A percentile compares a stretch with the other conserved stretches of the same genome.
Evolutionary conservation across 257 asterid species (phyloP).

Genomic region (Fraxinus americana): DNA sequence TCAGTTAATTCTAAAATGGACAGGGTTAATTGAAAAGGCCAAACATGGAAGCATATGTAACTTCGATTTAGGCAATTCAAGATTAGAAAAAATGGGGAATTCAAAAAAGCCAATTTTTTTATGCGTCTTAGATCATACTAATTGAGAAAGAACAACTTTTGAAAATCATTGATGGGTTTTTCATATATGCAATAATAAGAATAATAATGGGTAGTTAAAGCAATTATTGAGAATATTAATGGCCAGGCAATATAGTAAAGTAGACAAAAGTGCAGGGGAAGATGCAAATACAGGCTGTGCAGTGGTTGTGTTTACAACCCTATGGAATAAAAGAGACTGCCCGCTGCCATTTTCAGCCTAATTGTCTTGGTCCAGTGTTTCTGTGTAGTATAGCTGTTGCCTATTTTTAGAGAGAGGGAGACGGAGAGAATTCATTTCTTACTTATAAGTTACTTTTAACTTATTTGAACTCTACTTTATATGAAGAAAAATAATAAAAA

Average conservation of each 20-base stretch:
- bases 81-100: background rate
- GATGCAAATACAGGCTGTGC: constrained; percentile 42
- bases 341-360: constrained; percentile 16
- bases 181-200: background rate
- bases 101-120: background rate
- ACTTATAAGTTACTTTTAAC: background rate
- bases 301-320: constrained; percentile 34
- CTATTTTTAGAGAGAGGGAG: background rate
- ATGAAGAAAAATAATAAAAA: too few species aligned
- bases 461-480: too few species aligned
- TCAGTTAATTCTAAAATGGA: constrained; percentile 18
- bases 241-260: background rate
- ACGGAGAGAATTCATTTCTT: background rate
- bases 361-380: constrained; percentile 25
- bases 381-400: constrained; percentile 28
- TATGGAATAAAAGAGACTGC: constrained; percentile 23
- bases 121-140: constrained; percentile 21
- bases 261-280: constrained; percentile 5
- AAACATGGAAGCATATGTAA: background rate
- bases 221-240: constrained; percentile 26
- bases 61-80: background rate
- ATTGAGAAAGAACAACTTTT: constrained; percentile 9
- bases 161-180: constrained; percentile 20
- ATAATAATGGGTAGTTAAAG: constrained; percentile 11
- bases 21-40: constrained; percentile 11